Conservation (phyloP, 352 stramenopile genomes). For the Phytopythium aichiense region DNA sequence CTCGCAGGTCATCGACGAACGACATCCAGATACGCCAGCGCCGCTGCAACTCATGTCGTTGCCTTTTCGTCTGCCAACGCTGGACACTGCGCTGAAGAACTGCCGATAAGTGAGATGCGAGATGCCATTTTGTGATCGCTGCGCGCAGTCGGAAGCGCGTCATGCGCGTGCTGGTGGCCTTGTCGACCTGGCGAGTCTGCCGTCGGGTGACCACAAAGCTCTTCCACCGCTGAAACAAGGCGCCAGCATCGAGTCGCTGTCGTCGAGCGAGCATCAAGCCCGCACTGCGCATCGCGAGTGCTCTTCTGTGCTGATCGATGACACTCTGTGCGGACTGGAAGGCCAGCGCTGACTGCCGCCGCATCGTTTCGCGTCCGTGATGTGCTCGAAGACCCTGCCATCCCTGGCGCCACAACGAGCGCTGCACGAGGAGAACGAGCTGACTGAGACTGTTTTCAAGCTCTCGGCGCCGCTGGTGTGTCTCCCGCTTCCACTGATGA, state of each 20-base stretch:
- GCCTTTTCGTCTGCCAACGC: background rate
- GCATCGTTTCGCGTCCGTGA: background rate
- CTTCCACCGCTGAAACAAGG: constrained; percentile 9
- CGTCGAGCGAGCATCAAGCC: constrained; percentile 5
- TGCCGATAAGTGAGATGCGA: background rate
- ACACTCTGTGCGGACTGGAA: constrained; percentile 6
- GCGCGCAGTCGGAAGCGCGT: background rate
- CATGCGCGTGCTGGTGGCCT: background rate
- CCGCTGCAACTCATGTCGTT: background rate
- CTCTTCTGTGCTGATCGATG: constrained; percentile 1
- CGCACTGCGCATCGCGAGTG: constrained; percentile 5
- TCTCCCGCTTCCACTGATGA: background rate
- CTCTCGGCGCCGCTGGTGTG: background rate
- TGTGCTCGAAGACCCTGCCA: background rate
- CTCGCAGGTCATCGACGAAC: background rate
- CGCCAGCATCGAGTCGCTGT: background rate
- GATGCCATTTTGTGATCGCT: constrained; percentile 1
- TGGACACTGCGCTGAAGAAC: background rate
- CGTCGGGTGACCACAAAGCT: background rate
- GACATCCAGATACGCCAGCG: constrained; percentile 2
- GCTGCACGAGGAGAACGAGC: background rate
- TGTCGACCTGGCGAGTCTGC: background rate
- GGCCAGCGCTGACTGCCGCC: constrained; percentile 2
- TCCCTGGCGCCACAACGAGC: background rate
- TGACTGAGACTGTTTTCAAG: background rate